A percentile compares a stretch with the other conserved stretches of the same genome.
Conservation (phyloP, 1,284 basidiomycete species). For the Tranzscheliella williamsii region DNA sequence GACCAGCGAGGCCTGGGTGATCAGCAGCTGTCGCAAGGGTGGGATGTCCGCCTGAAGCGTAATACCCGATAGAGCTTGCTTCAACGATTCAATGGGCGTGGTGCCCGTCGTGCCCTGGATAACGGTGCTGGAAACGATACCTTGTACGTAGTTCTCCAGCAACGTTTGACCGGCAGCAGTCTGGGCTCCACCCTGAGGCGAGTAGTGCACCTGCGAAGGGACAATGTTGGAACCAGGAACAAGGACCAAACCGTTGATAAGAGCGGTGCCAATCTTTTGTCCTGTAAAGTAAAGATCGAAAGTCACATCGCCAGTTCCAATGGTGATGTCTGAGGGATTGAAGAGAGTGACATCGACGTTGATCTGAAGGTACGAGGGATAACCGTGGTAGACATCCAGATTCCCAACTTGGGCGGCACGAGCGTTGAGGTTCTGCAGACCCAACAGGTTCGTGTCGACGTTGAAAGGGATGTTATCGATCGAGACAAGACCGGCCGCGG, state of each 20-base stretch:
- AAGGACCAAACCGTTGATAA: conserved; percentile 64
- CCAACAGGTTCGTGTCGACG: conserved; percentile 69
- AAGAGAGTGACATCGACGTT: conserved; percentile 65
- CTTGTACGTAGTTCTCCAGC: conserved; percentile 75
- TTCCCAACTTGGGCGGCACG: conserved; percentile 68
- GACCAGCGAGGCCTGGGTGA: conserved; percentile 62
- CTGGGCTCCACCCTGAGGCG: conserved; percentile 68
- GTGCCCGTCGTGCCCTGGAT: conserved; percentile 69
- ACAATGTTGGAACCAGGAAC: conserved; percentile 44
- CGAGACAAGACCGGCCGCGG: conserved; percentile 72
- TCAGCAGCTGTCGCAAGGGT: conserved; percentile 70
- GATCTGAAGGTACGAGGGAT: conserved; percentile 72
- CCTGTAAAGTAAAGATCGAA: conserved; percentile 69
- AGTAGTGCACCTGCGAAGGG: conserved; percentile 69
- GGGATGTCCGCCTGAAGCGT: conserved; percentile 71
- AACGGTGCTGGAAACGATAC: conserved; percentile 67
- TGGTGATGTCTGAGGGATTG: conserved; percentile 70
- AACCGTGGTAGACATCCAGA: conserved; percentile 74
- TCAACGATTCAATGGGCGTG: conserved; percentile 71
- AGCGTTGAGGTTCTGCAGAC: conserved; percentile 71
- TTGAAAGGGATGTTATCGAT: conserved; percentile 69
- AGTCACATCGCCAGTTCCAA: conserved; percentile 71
- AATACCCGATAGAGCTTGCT: conserved; percentile 71
- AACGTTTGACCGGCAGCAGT: conserved; percentile 67
- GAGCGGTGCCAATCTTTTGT: conserved; percentile 69